phyloP scores from a whole-genome alignment of 2,329 filamentous ascomycete species.

The Coleophoma crateriformis region DNA sequence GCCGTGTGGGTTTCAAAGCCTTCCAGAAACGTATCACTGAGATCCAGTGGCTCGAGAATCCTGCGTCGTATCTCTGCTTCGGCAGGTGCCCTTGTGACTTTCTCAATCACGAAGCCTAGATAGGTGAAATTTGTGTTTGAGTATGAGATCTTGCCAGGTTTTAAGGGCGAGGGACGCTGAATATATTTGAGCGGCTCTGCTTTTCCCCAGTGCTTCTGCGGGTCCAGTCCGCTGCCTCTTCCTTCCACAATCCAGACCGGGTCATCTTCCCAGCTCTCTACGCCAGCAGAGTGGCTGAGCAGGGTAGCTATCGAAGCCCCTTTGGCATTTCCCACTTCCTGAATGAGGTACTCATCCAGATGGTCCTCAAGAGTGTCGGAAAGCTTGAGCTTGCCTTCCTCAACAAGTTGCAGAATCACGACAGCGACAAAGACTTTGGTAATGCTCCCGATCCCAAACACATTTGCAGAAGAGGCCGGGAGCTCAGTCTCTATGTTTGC shows the following conservation, averaged over 20 bases:
- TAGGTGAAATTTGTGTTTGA: constrained; percentile 5
- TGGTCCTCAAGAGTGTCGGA: constrained; percentile 1
- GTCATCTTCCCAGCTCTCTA: constrained; percentile 12
- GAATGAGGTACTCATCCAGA: neutral
- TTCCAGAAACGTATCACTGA: constrained; percentile 8
- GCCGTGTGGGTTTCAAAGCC: neutral
- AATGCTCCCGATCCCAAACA: constrained; percentile 14
- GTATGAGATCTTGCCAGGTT: constrained; percentile 3
- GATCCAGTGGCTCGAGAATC: constrained; percentile 4
- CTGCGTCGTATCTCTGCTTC: constrained; percentile 5
- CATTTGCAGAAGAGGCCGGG: neutral
- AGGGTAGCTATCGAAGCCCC: constrained; percentile 3
- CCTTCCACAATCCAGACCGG: constrained; percentile 7
- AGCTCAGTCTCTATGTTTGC: neutral
- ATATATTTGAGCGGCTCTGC: constrained; percentile 8
- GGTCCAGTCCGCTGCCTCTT: constrained; percentile 4
- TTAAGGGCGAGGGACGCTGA: neutral
- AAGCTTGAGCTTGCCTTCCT: constrained; percentile 4
- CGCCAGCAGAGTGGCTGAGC: constrained; percentile 8
- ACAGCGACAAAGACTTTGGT: constrained; percentile 11
- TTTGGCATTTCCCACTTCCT: constrained; percentile 4
- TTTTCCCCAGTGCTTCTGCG: constrained; percentile 6
- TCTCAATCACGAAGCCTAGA: constrained; percentile 7
- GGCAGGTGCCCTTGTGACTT: constrained; percentile 3
- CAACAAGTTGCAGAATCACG: constrained; percentile 8